Evolutionary conservation across 75 land plant species (phyloP).

Genomic region (Pinus tabuliformis): DNA sequence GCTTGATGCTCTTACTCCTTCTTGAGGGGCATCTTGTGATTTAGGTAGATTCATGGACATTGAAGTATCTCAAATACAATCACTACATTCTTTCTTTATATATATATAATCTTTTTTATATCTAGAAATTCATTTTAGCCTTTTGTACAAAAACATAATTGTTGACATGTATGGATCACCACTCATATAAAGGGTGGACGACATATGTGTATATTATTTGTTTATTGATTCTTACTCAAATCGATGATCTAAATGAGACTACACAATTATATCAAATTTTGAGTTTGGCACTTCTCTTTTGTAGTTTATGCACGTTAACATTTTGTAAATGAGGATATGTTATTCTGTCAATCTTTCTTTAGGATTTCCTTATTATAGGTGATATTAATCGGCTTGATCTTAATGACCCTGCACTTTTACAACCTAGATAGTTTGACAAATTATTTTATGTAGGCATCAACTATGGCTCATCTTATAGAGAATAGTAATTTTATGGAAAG

Average conservation of each 20-base stretch:
- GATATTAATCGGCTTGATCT: conserved; percentile 97
- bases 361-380: conserved; percentile 93
- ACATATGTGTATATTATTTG: conserved; percentile 1
- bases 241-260: conserved; percentile 89
- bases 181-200: background rate
- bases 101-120: conserved; percentile 1
- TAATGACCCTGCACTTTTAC: conserved; percentile 83
- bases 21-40: conserved; percentile 94
- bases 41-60: conserved; percentile 99
- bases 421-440: conserved; percentile 96
- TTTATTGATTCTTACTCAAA: conserved; percentile 90
- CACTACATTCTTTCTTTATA: background rate
- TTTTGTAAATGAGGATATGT: conserved; percentile 3
- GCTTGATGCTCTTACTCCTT: conserved; percentile 96
- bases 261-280: conserved; percentile 50
- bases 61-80: conserved; percentile 86
- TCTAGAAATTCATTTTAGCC: background rate
- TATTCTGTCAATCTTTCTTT: background rate
- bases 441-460: conserved; percentile 88
- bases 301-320: background rate
- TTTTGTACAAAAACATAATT: background rate
- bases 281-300: background rate
- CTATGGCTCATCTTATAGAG: conserved; percentile 73
- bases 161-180: background rate
- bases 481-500: conserved; percentile 33